Conservation (phyloP, 1,139 yeast genomes). For the Keqinozyma sinolaborantium region DNA sequence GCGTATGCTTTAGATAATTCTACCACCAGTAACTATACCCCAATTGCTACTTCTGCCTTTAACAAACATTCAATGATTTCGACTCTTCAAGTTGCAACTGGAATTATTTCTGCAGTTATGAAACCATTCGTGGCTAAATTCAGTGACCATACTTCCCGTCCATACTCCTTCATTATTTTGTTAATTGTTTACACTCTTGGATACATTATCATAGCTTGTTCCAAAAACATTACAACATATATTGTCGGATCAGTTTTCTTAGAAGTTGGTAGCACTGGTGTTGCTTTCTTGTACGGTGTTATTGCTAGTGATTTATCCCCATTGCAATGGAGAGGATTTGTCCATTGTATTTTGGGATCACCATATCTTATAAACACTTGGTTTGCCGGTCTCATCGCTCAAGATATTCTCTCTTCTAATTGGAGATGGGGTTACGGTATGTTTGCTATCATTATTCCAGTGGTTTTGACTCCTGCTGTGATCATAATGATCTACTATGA, state of each 20-base stretch:
- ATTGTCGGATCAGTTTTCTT: slow-evolving; percentile 23
- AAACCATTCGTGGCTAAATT: slow-evolving; percentile 26
- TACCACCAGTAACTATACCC: slow-evolving; percentile 26
- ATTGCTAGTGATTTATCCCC: slow-evolving; percentile 27
- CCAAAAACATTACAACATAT: slow-evolving; percentile 21
- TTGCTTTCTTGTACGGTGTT: slow-evolving; percentile 14
- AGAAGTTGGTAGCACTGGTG: slow-evolving; percentile 20
- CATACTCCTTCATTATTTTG: slow-evolving; percentile 17
- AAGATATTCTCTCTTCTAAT: slow-evolving; percentile 15
- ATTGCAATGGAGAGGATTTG: slow-evolving; percentile 26
- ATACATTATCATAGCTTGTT: slow-evolving; percentile 19
- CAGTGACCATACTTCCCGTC: slow-evolving; percentile 26
- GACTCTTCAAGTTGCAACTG: slow-evolving; percentile 22
- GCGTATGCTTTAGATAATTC: slow-evolving; percentile 29
- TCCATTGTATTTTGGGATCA: slow-evolving; percentile 17
- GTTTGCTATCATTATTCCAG: slow-evolving; percentile 31
- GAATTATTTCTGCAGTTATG: slow-evolving; percentile 20
- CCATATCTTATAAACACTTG: slow-evolving; percentile 26
- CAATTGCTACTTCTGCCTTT: slow-evolving; percentile 17
- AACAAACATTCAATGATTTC: slow-evolving; percentile 26
- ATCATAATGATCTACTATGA: slow-evolving; percentile 21
- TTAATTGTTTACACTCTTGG: slow-evolving; percentile 24
- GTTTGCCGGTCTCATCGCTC: slow-evolving; percentile 25
- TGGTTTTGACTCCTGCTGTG: slow-evolving; percentile 21
- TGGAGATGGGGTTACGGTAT: slow-evolving; percentile 40